Evolutionary conservation across 352 stramenopile genomes (phyloP).

Genomic region (Phytophthora gonapodyides): DNA sequence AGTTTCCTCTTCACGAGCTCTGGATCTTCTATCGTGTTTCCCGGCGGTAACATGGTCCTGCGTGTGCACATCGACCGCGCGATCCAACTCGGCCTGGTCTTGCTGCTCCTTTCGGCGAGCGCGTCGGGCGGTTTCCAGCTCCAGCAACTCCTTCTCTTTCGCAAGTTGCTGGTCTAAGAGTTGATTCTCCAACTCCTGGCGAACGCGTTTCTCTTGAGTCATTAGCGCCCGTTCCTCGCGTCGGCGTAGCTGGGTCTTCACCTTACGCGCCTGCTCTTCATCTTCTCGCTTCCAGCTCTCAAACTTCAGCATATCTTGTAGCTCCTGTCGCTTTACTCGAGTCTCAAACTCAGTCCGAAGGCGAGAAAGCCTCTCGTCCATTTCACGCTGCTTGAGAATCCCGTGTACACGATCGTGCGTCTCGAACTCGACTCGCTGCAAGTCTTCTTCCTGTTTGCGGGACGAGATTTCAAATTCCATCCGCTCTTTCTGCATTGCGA

Average conservation of each 20-base stretch:
- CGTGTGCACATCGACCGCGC: slow-evolving; percentile 25
- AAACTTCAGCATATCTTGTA: slow-evolving; percentile 71
- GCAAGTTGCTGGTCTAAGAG: slow-evolving; percentile 43
- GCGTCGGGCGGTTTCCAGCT: slow-evolving; percentile 42
- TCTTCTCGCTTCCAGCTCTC: slow-evolving; percentile 78
- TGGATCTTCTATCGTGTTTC: slow-evolving; percentile 8
- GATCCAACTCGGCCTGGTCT: slow-evolving; percentile 34
- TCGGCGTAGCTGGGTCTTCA: slow-evolving; percentile 38
- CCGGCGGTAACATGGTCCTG: slow-evolving; percentile 13
- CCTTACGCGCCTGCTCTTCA: slow-evolving; percentile 45
- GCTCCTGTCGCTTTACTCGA: slow-evolving; percentile 69
- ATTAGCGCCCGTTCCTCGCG: slow-evolving; percentile 51
- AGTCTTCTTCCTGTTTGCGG: slow-evolving; percentile 76
- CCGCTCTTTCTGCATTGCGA: slow-evolving; percentile 63
- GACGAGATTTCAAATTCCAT: slow-evolving; percentile 72
- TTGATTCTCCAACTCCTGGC: slow-evolving; percentile 57
- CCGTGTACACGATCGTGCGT: slow-evolving; percentile 62
- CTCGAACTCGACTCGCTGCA: slow-evolving; percentile 75
- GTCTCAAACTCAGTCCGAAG: slow-evolving; percentile 78
- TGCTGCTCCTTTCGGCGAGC: slow-evolving; percentile 37
- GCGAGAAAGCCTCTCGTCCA: slow-evolving; percentile 67
- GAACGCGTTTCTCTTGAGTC: slow-evolving; percentile 58
- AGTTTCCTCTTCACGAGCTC: background rate
- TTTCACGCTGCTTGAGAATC: slow-evolving; percentile 64
- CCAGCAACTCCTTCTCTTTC: slow-evolving; percentile 54